Evolutionary conservation across 805 yeast genomes (phyloP).

Genomic region (Ogataea parapolymorpha): DNA sequence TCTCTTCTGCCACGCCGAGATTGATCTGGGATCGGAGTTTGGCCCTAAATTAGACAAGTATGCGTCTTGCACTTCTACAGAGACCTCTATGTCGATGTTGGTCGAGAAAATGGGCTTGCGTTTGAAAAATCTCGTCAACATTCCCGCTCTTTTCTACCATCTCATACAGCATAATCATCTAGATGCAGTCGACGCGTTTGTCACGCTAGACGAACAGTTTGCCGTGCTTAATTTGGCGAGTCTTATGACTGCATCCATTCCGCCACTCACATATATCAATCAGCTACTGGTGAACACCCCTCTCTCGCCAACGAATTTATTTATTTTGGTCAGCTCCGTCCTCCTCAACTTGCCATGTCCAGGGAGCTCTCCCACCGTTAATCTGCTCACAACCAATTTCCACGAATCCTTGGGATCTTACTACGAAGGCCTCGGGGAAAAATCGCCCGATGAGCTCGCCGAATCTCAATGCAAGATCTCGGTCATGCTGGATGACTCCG

Average conservation of each 20-base stretch:
- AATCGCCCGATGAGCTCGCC: conserved; percentile 8
- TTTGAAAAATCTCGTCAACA: not conserved
- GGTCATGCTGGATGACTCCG: conserved; percentile 17
- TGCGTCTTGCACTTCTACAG: not conserved
- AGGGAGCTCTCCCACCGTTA: conserved; percentile 19
- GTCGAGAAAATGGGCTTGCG: conserved; percentile 1
- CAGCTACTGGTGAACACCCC: conserved; percentile 16
- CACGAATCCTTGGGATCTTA: conserved; percentile 15
- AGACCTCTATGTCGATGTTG: not conserved
- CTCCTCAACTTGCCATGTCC: conserved; percentile 8
- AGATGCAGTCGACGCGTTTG: conserved; percentile 4
- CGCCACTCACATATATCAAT: conserved; percentile 24
- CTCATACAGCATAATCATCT: not conserved
- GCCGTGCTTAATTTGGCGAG: conserved; percentile 12
- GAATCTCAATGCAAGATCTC: conserved; percentile 15
- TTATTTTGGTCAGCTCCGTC: conserved; percentile 18
- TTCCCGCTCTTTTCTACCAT: conserved; percentile 1
- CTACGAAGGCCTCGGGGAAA: conserved; percentile 5
- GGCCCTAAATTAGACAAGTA: conserved; percentile 2
- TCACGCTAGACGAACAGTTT: conserved; percentile 2
- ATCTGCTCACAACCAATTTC: conserved; percentile 20
- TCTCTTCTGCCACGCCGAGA: conserved; percentile 1
- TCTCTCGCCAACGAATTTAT: conserved; percentile 13
- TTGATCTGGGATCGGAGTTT: conserved; percentile 4
- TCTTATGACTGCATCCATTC: conserved; percentile 9